These are phyloP conservation scores for Aspergillus persii DNA, from an alignment of 2,329 filamentous ascomycete species.

Conservation along the genomic window DNA sequence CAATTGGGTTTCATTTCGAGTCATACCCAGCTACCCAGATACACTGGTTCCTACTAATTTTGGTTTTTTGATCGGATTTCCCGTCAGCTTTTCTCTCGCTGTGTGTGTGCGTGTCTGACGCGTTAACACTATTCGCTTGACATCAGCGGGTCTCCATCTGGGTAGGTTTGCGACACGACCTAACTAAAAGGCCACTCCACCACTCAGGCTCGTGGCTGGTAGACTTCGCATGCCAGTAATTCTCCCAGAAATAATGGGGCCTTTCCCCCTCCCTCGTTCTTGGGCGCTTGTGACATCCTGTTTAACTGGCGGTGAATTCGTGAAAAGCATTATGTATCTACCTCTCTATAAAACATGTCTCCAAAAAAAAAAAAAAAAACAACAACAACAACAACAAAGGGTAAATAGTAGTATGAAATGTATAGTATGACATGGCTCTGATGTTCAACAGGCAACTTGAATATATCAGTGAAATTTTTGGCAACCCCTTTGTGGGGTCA, in stretches of 20 bases:
- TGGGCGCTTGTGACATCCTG: too few species aligned
- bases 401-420: background rate
- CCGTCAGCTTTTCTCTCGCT: background rate
- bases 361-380: background rate
- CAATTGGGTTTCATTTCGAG: background rate
- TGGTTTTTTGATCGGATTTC: background rate
- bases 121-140: conserved; percentile 1
- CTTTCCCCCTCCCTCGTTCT: background rate
- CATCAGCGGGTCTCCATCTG: conserved; percentile 6
- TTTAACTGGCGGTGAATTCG: background rate
- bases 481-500: background rate
- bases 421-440: background rate
- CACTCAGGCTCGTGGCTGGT: background rate
- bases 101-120: background rate
- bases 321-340: background rate
- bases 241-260: background rate
- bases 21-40: background rate
- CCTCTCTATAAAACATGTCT: background rate
- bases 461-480: background rate
- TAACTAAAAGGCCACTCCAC: background rate
- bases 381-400: too few species aligned
- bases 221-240: background rate
- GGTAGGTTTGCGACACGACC: background rate
- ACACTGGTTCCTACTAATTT: background rate
- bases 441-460: background rate